Conservation (phyloP, 306 rosid species). For the Medicago arabica region DNA sequence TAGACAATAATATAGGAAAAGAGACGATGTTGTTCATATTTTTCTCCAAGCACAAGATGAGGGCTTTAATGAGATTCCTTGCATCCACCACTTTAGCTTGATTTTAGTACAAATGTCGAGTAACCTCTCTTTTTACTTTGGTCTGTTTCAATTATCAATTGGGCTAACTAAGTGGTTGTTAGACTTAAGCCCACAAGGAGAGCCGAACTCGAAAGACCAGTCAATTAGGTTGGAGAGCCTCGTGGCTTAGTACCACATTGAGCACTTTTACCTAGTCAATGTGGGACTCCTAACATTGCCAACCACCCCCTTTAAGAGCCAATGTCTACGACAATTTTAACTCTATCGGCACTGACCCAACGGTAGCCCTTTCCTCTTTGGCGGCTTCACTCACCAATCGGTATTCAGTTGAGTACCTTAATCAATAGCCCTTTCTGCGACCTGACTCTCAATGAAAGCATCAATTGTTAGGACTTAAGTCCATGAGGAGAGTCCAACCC, state of each 20-base stretch:
- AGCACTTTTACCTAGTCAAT: too few species aligned
- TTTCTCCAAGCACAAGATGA: background rate
- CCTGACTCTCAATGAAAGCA: background rate
- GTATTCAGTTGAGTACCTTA: background rate
- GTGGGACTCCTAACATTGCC: background rate
- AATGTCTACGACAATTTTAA: background rate
- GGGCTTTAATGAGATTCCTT: constrained; percentile 11
- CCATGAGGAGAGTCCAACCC: background rate
- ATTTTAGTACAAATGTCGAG: constrained; percentile 13
- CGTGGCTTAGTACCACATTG: background rate
- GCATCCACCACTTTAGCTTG: constrained; percentile 26
- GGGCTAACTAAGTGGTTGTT: background rate
- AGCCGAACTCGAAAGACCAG: background rate
- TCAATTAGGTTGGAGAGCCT: background rate
- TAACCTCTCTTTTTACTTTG: constrained; percentile 3
- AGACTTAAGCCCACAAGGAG: background rate
- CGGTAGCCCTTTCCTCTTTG: background rate
- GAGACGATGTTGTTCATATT: background rate
- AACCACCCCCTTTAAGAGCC: background rate
- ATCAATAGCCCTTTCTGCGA: background rate
- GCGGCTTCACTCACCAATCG: background rate
- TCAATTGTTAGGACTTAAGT: background rate
- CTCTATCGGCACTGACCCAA: background rate
- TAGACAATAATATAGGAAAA: background rate
- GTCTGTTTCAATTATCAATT: constrained; percentile 19